Conservation (phyloP, 495 filamentous ascomycete species). For the Tuber umbilicatum region DNA sequence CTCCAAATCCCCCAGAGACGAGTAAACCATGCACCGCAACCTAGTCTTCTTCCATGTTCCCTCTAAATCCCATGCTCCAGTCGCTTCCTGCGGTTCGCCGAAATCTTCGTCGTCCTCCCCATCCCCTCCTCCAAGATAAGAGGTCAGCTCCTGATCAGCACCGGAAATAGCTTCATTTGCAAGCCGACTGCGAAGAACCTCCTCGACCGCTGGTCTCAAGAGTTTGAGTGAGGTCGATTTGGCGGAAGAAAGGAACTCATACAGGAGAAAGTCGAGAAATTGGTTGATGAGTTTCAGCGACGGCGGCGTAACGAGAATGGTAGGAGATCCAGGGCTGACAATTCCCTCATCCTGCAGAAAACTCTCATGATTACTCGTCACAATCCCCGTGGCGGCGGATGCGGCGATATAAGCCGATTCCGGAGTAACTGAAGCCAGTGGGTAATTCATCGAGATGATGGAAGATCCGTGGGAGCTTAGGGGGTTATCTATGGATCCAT, state of each 20-base stretch:
- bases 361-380: constrained; percentile 77
- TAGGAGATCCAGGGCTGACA: constrained; percentile 56
- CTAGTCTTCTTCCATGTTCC: constrained; percentile 85
- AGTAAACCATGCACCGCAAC: constrained; percentile 95
- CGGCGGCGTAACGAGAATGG: constrained; percentile 65
- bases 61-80: constrained; percentile 72
- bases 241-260: constrained; percentile 71
- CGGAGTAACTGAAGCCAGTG: constrained; percentile 57
- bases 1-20: constrained; percentile 90
- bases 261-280: constrained; percentile 90
- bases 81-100: constrained; percentile 64
- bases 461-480: constrained; percentile 36
- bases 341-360: constrained; percentile 60
- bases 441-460: constrained; percentile 21
- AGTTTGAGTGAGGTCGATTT: constrained; percentile 72
- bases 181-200: constrained; percentile 80
- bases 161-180: constrained; percentile 79
- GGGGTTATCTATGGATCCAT: constrained; percentile 36
- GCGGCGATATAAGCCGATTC: constrained; percentile 82
- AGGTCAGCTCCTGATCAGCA: constrained; percentile 83
- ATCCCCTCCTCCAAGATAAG: constrained; percentile 70
- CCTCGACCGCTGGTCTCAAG: constrained; percentile 74
- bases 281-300: constrained; percentile 78
- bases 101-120: constrained; percentile 81
- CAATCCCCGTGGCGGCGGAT: constrained; percentile 82